Conservation (phyloP, 2,329 filamentous ascomycete species). For the Fusarium multiceps region DNA sequence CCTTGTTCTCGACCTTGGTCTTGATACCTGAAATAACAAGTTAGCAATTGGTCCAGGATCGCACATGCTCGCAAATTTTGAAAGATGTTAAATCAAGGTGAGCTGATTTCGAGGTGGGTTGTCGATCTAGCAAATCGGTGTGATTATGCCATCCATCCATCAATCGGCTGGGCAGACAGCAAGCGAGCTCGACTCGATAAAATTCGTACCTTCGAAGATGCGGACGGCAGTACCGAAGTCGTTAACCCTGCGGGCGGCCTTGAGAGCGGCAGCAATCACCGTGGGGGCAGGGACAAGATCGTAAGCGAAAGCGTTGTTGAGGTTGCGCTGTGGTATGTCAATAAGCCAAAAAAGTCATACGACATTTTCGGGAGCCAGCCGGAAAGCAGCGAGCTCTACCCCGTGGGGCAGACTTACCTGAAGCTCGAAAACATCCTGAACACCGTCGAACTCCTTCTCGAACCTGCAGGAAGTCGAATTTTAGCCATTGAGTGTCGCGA, state of each 20-base stretch:
- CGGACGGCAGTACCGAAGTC: slow-evolving; percentile 98
- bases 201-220: slow-evolving; percentile 90
- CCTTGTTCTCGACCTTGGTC: slow-evolving; percentile 98
- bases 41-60: slow-evolving; percentile 29
- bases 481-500: slow-evolving; percentile 47
- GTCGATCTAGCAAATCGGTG: slow-evolving; percentile 18
- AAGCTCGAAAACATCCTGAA: slow-evolving; percentile 99
- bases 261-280: slow-evolving; percentile 90
- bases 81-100: neutral
- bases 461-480: slow-evolving; percentile 70
- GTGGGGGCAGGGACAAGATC: slow-evolving; percentile 96
- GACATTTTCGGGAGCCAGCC: slow-evolving; percentile 43
- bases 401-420: slow-evolving; percentile 72
- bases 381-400: slow-evolving; percentile 38
- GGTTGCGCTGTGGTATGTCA: slow-evolving; percentile 72
- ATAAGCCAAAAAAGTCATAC: slow-evolving; percentile 49
- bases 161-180: slow-evolving; percentile 25
- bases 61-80: slow-evolving; percentile 4
- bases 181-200: slow-evolving; percentile 31
- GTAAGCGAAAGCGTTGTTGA: slow-evolving; percentile 99
- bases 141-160: slow-evolving; percentile 21
- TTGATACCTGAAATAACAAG: slow-evolving; percentile 79
- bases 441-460: slow-evolving; percentile 98
- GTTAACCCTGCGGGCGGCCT: slow-evolving; percentile 94
- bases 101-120: slow-evolving; percentile 1